These are phyloP conservation scores for Niebla homalea DNA, from an alignment of 495 filamentous ascomycete genomes.

Conservation along the genomic window DNA sequence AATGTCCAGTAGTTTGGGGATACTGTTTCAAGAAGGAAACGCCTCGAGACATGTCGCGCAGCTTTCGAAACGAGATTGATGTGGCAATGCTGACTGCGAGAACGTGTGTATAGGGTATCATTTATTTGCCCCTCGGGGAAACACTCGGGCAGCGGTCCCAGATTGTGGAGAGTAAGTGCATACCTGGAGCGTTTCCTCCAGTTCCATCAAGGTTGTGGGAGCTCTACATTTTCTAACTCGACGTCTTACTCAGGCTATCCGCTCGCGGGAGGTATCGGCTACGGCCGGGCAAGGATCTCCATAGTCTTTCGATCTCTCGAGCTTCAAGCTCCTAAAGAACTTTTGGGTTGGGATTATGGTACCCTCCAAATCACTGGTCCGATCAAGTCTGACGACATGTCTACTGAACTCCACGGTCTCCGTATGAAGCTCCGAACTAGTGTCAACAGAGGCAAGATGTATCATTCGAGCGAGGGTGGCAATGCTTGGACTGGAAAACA, in stretches of 20 bases:
- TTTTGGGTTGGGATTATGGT: constrained; percentile 55
- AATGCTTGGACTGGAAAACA: constrained; percentile 28
- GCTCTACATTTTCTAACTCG: too few relatives aligned
- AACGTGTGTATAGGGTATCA: constrained; percentile 30
- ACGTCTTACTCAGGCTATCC: too few relatives aligned
- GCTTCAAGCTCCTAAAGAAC: constrained; percentile 35
- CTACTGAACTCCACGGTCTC: constrained; percentile 28
- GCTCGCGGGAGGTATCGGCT: constrained; percentile 52
- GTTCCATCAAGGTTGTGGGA: too few relatives aligned
- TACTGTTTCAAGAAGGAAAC: too few relatives aligned
- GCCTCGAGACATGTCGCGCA: too few relatives aligned
- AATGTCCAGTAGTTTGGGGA: too few relatives aligned
- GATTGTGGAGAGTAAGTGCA: constrained; percentile 44
- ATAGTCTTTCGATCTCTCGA: constrained; percentile 57
- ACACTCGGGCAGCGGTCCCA: constrained; percentile 45
- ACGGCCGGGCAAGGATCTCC: constrained; percentile 49
- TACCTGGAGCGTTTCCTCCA: too few relatives aligned
- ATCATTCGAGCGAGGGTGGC: constrained; percentile 22
- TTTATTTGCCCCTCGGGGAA: constrained; percentile 47
- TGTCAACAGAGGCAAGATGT: constrained; percentile 40
- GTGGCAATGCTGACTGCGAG: too few relatives aligned
- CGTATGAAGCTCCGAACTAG: constrained; percentile 44
- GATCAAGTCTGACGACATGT: constrained; percentile 25
- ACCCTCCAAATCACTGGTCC: constrained; percentile 41
- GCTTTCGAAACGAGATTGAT: too few relatives aligned